These are phyloP conservation scores for Cyclotella baltica DNA, from an alignment of 108 stramenopile genomes.

Conservation along the genomic window DNA sequence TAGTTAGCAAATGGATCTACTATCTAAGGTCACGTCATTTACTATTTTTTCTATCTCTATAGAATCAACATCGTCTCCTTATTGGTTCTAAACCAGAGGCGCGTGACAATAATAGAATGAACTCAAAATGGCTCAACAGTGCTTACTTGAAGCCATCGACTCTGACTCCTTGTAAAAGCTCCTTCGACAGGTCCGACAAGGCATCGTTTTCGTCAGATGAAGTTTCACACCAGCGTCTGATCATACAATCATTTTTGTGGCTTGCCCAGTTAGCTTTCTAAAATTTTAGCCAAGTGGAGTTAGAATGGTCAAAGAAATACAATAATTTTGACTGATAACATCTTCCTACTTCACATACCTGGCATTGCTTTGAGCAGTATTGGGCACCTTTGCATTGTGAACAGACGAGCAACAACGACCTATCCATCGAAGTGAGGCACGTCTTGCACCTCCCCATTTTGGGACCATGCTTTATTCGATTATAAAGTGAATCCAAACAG, in stretches of 20 bases:
- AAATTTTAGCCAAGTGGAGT: neutral
- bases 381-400: neutral
- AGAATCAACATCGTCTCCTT: too few relatives aligned
- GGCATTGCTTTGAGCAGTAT: neutral
- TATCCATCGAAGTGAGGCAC: neutral
- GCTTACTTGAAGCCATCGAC: too few relatives aligned
- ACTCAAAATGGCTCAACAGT: too few relatives aligned
- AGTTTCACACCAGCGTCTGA: neutral
- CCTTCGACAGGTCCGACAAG: too few relatives aligned
- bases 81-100: neutral
- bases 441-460: slow-evolving; percentile 1
- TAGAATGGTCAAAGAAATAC: neutral
- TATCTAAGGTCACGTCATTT: too few relatives aligned
- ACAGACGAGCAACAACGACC: neutral
- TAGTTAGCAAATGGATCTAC: too few relatives aligned
- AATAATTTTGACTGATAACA: neutral
- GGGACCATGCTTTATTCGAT: neutral
- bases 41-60: too few relatives aligned
- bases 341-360: too few relatives aligned
- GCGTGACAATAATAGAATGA: neutral
- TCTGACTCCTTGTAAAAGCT: too few relatives aligned
- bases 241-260: slow-evolving; percentile 6
- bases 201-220: too few relatives aligned
- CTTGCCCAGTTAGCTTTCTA: neutral
- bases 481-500: neutral